A percentile compares a stretch with the other conserved stretches of the same genome.
phyloP scores from a whole-genome alignment of 495 filamentous ascomycete species.

The Amniculicola lignicola region DNA sequence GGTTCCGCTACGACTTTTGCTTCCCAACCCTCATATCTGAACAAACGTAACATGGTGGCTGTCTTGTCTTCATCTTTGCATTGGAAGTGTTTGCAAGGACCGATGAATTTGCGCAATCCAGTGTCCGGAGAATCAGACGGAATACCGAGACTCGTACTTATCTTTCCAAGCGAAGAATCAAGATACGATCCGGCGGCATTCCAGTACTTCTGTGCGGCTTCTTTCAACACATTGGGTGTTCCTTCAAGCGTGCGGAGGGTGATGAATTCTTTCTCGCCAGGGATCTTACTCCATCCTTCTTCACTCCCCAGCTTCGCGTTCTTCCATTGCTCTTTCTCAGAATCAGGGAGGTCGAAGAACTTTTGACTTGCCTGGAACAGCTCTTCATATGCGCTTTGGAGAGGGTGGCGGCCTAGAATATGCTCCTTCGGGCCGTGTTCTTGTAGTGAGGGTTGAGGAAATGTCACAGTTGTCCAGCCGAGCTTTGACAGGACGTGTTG shows the following conservation, averaged over 20 bases:
- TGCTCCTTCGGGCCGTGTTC: neutral
- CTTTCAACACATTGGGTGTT: conserved; percentile 31
- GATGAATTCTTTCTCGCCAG: conserved; percentile 36
- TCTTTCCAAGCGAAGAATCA: conserved; percentile 10
- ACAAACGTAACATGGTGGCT: conserved; percentile 31
- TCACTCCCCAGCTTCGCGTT: conserved; percentile 24
- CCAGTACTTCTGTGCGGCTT: conserved; percentile 27
- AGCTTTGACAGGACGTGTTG: conserved; percentile 17
- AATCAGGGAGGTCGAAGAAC: conserved; percentile 27
- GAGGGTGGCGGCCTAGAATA: conserved; percentile 12
- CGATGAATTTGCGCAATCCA: conserved; percentile 19
- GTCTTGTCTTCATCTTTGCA: conserved; percentile 17
- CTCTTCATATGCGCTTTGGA: conserved; percentile 15
- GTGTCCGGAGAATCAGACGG: no score
- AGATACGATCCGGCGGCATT: conserved; percentile 17
- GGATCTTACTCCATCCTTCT: conserved; percentile 33
- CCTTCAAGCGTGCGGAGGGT: conserved; percentile 27
- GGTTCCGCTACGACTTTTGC: conserved; percentile 29
- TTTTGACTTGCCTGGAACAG: conserved; percentile 22
- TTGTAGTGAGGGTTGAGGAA: conserved; percentile 12
- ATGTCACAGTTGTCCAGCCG: conserved; percentile 33
- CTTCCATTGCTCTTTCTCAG: conserved; percentile 24
- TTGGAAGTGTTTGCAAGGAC: conserved; percentile 14
- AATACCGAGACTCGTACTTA: conserved; percentile 10
- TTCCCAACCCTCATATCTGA: conserved; percentile 31